Conservation (phyloP, 129 eudicot species). For the Scalesia atractyloides region DNA sequence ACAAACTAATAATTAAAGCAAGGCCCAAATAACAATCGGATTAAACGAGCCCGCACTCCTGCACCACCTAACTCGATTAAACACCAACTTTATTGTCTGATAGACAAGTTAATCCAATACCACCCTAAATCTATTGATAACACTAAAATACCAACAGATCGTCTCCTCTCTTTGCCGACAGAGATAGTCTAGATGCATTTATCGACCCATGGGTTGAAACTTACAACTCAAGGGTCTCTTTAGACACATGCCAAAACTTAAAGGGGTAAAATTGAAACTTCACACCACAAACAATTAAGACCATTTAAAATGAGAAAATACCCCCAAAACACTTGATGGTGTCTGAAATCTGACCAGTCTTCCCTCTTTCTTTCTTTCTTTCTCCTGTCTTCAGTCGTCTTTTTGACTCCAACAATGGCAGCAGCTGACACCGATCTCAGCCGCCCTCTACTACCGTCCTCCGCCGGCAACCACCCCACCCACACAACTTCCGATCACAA, state of each 20-base stretch:
- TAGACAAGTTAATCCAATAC: too few relatives aligned
- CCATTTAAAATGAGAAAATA: not conserved
- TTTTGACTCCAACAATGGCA: constrained; percentile 33
- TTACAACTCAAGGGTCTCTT: constrained; percentile 13
- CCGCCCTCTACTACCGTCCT: constrained; percentile 25
- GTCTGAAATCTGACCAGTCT: not conserved
- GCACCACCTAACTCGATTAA: too few relatives aligned
- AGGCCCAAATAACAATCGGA: too few relatives aligned
- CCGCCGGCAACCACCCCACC: constrained; percentile 32
- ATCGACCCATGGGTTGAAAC: too few relatives aligned
- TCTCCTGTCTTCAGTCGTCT: not conserved
- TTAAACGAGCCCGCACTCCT: too few relatives aligned
- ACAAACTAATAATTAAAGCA: too few relatives aligned
- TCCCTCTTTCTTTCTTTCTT: not conserved
- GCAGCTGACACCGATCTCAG: constrained; percentile 34
- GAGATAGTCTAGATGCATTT: too few relatives aligned
- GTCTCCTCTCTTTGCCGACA: too few relatives aligned
- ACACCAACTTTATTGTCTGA: too few relatives aligned
- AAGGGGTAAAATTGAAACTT: not conserved
- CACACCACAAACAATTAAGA: constrained; percentile 13
- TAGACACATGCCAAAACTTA: not conserved
- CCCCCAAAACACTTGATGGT: constrained; percentile 24
- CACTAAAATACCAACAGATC: too few relatives aligned
- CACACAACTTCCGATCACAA: constrained; percentile 36
- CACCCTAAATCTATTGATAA: too few relatives aligned